Base-by-base conservation (phyloP, 345 rosid species). In the Raphanus raphanistrum region DNA sequence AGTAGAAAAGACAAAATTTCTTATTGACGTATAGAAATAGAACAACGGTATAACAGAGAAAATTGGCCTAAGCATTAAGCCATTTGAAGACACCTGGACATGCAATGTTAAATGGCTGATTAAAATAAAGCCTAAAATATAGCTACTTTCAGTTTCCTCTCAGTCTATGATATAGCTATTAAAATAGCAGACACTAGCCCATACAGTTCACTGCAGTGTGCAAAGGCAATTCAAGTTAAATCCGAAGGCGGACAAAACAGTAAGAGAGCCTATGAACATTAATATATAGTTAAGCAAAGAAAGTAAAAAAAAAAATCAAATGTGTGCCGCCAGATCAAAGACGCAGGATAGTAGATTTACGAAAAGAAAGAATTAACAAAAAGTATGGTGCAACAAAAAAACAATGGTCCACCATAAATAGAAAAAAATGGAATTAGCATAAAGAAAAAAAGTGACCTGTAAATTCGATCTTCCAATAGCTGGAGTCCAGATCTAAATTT, bases 401-500 rank as follows among this genome's bases (percentile, higher is more conserved):
- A 48, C 11, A 25, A 64, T 15, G 63, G 59, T 32, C 5, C 35
- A 27, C 12, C 31, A 11, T 5, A 4, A 3, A 58, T 27, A 5
- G 59, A 73, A 33, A 21, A 59, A 48, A 11, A 25, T 55, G 60
- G 21, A 54, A 38, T 52, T 25, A 54, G 61, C 68, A 27, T n/a
- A 64, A 32, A 32, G 5, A 32, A 32, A 32, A 38, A 73, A 48
- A 59, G n/a, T 81, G 50, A 95, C 99, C 99, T 85, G 81, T 89
- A 95, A 73, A 95, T 89, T 36, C 97, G 90, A 82, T 95, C 98
- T 84, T 93, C 96, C 77, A 95, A 84, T 41, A 96, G 86, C 78
- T 91, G 97, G 85, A 92, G 97, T 73, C 94, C 99, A 59, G 86
- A 72, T 87, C 88, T 91, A 41, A 91, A 93, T 83, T 84, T 92